Base-by-base conservation (phyloP, 768 basidiomycete genomes). In the Trametes villosa region DNA sequence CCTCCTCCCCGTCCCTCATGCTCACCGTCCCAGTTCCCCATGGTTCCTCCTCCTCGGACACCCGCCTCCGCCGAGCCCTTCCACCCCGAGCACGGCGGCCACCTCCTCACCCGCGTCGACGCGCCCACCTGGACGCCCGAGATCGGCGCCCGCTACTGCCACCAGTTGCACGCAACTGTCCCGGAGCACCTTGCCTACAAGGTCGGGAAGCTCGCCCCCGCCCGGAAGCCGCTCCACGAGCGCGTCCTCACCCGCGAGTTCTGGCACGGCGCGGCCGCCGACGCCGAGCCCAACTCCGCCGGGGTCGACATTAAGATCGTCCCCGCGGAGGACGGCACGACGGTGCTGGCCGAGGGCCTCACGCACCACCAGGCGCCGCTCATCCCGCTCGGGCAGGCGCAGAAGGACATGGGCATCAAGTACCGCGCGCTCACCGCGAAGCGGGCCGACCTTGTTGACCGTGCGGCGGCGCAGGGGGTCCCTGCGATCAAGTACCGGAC, bases 61-160 rank as follows among this genome's bases (percentile, higher is more conserved):
- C 36, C 36, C 18, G 36, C 36, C 7, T 38, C 59, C 31, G 22
- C 52, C 33, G 27, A 47, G 44, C 59, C 59, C 20, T 52, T 52
- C 42, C 36, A 12, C 33, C 31, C 26, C 44, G 50, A 45, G n/a
- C 42, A 29, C 17, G 46, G 44, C 51, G n/a, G 30, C 22, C 58
- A 42, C 2, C n/a, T 44, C 24, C 50, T 15, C 17, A 27, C 47
- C 29, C 26, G 18, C 40, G 18, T 44, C 31, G n/a, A 46, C 41
- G 31, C 36, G 45, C 20, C 36, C 38, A 29, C 45, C 30, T 31
- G 27, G 33, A 59, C 58, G 9, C 58, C 58, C 30, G 58, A 27
- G 42, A 49, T 46, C 40, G 65, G 65, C 27, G 56, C 65, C 24
- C 65, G 65, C 36, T 66, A 66, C 62, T 66, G 65, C 62, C 53